phyloP scores from a whole-genome alignment of 2,329 filamentous ascomycete species.

The Davidsoniella eucalypti region DNA sequence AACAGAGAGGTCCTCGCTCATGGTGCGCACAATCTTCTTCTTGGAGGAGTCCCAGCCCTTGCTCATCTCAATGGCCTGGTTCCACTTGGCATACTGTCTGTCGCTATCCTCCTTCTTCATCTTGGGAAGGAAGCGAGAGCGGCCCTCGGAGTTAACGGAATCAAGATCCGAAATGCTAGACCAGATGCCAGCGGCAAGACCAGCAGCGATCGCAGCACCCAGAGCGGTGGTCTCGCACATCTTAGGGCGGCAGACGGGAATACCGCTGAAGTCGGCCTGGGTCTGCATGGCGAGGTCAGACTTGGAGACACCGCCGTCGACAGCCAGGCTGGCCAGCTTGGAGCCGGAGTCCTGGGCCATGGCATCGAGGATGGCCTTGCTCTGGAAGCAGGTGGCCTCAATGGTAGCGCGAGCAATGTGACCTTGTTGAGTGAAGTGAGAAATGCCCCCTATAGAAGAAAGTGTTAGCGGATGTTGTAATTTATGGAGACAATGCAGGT shows the following conservation, averaged over 20 bases:
- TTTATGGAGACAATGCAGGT: not conserved
- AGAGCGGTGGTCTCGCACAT: constrained; percentile 88
- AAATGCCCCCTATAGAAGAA: constrained; percentile 48
- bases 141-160: constrained; percentile 53
- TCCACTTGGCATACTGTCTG: constrained; percentile 34
- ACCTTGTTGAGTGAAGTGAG: constrained; percentile 67
- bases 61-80: constrained; percentile 43
- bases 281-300: constrained; percentile 84
- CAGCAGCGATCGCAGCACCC: constrained; percentile 76
- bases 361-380: constrained; percentile 76
- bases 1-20: constrained; percentile 1
- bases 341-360: constrained; percentile 79
- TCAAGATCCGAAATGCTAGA: constrained; percentile 56
- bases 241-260: constrained; percentile 64
- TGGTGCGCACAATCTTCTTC: too few species aligned
- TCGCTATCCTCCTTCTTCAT: constrained; percentile 29
- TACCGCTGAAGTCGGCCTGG: constrained; percentile 70
- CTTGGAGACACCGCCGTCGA: constrained; percentile 81
- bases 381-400: constrained; percentile 85
- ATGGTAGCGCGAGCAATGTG: constrained; percentile 82
- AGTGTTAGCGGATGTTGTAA: constrained; percentile 3
- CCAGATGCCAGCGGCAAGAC: constrained; percentile 71
- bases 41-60: constrained; percentile 27
- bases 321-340: constrained; percentile 56
- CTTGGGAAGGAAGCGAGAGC: constrained; percentile 49